A percentile compares a stretch with the other conserved stretches of the same genome.
Conservation (phyloP, 169 alveolate genomes). For the Eimeria necatrix region DNA sequence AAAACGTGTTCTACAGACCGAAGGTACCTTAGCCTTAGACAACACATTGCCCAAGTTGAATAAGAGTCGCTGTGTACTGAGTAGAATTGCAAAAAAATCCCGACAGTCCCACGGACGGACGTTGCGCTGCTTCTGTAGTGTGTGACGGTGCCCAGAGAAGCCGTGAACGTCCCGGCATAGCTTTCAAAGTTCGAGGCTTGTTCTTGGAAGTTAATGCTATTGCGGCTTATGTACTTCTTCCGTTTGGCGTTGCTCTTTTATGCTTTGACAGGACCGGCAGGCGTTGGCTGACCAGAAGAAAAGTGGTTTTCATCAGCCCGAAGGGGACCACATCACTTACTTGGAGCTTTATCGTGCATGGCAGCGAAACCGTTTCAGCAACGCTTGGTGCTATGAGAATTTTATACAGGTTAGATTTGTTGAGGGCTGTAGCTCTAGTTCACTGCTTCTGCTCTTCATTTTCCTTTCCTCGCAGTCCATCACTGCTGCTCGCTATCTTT, state of each 20-base stretch:
- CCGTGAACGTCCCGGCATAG: too few species aligned
- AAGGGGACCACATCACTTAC: conserved; percentile 99
- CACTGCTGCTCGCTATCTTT: too few species aligned
- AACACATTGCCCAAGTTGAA: too few species aligned
- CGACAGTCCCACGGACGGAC: too few species aligned
- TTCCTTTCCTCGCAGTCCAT: not conserved
- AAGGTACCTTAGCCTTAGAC: conserved; percentile 74
- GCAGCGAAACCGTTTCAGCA: conserved; percentile 94
- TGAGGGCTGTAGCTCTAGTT: not conserved
- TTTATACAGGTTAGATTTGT: conserved; percentile 93
- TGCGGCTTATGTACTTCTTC: too few species aligned
- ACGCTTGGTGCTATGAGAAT: conserved; percentile 98
- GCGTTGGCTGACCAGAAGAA: conserved; percentile 97
- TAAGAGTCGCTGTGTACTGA: too few species aligned
- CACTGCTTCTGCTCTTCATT: not conserved
- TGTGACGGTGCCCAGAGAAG: too few species aligned
- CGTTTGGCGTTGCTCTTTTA: too few species aligned
- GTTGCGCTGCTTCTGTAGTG: too few species aligned
- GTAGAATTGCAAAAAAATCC: too few species aligned
- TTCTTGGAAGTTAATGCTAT: too few species aligned
- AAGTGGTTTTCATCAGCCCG: conserved; percentile 97
- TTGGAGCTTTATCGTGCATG: conserved; percentile 97
- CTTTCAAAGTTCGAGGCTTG: too few species aligned
- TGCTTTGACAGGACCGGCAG: conserved; percentile 93
- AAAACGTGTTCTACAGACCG: conserved; percentile 98